phyloP scores from a whole-genome alignment of 192 early-diverging fungal genomes.

The Diversispora eburnea region DNA sequence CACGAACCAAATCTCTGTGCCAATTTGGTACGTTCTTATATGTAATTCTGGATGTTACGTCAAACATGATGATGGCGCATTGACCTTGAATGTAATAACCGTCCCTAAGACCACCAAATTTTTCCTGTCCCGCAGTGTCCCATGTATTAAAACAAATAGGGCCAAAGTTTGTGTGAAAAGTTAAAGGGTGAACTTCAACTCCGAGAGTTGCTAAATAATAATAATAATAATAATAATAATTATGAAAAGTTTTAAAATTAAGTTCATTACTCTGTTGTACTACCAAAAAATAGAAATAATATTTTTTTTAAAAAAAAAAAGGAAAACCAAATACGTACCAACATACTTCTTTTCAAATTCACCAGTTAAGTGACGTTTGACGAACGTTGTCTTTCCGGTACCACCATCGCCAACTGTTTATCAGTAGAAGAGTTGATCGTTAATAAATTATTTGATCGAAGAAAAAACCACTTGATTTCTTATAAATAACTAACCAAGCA shows the following conservation, averaged over 20 bases:
- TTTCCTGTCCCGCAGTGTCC: slow-evolving; percentile 99
- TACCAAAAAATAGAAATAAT: neutral
- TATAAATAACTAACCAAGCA: slow-evolving; percentile 63
- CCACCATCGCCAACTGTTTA: slow-evolving; percentile 90
- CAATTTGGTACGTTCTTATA: slow-evolving; percentile 99
- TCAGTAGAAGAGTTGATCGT: neutral
- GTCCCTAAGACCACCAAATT: slow-evolving; percentile 99
- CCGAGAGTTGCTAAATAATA: slow-evolving; percentile 84
- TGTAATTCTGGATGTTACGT: slow-evolving; percentile 98
- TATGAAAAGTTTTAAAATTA: too few relatives aligned
- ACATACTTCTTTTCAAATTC: slow-evolving; percentile 99
- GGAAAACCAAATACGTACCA: slow-evolving; percentile 65
- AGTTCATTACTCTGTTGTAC: too few relatives aligned
- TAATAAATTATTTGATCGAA: slow-evolving; percentile 7
- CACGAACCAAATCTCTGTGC: slow-evolving; percentile 98
- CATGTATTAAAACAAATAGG: slow-evolving; percentile 98
- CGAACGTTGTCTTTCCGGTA: slow-evolving; percentile 99
- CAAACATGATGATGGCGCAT: slow-evolving; percentile 99
- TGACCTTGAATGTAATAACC: slow-evolving; percentile 99
- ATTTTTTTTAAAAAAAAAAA: neutral
- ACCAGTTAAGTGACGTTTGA: slow-evolving; percentile 99
- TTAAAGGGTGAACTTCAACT: slow-evolving; percentile 98
- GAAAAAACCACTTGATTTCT: neutral
- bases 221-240: too few relatives aligned
- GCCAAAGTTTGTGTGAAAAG: slow-evolving; percentile 98